Evolutionary conservation across 164 flowering plant species (phyloP), one percentile per base, ranked within the genome.

Genomic region (Tetrastigma voinierianum): DNA sequence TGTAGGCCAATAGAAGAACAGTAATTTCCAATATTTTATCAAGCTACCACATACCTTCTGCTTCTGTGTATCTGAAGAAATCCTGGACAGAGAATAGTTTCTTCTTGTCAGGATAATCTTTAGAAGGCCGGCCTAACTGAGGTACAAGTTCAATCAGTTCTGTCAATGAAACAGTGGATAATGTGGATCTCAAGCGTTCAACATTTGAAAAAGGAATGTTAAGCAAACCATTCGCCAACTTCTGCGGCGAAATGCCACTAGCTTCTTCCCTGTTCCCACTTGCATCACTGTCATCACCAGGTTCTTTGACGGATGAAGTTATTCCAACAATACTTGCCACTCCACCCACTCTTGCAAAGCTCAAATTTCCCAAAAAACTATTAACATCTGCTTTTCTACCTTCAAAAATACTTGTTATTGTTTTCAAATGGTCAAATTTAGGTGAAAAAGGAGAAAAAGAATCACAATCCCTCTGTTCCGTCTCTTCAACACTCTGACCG

Each of bases 181-280:
- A 65, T 19, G 92, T 84, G 19, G 94, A 81, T 70, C 83, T 80
- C 82, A 95, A 73, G 9, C 96, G 87, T 80, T 90, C 99, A 57
- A 92, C 98, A 78, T 95, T 95, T 10, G 98, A 95, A 46, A 95
- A 77, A n/a, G 99, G 99, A 75, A 90, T 89, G 63, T 82, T 83
- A 10, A 89, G 80, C 70, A 95, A 74, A 19, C 89, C 96, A 79
- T 62, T 71, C 5, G 87, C 87, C 66, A 86, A 46, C 74, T 82
- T 89, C 78, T 84, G 93, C 19, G 89, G 72, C 8, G 87, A 78
- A 67, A 45, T 81, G 65, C 68, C 78, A 18, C 76, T 86, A 23
- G 76, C 49, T 49, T 86, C 91, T 54, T 85, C 94, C 53, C 60
- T 76, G 63, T 59, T 80, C 2, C 58, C 77, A 49, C 74, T 25